Percentiles rank a stretch among this genome's conserved stretches.
These are phyloP conservation scores for Blepharisma stoltei DNA, from an alignment of 73 alveolate species.

Conservation along the genomic window DNA sequence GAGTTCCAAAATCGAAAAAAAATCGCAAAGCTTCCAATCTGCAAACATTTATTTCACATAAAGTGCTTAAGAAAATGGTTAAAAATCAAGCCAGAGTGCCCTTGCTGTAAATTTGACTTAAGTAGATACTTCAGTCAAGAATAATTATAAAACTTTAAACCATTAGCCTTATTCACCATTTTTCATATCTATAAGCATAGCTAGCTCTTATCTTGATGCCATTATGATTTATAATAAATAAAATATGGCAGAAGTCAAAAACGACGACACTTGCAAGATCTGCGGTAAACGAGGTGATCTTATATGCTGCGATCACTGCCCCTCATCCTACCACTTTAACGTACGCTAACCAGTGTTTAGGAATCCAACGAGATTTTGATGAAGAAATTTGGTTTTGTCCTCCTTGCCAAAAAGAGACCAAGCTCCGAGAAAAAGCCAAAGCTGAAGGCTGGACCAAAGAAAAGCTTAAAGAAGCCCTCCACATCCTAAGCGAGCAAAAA, in stretches of 20 bases:
- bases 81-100: too few relatives aligned
- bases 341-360: conserved; percentile 34
- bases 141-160: too few relatives aligned
- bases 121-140: too few relatives aligned
- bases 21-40: too few relatives aligned
- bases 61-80: too few relatives aligned
- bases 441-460: conserved; percentile 4
- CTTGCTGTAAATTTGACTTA: too few relatives aligned
- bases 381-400: conserved; percentile 21
- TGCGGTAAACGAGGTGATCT: conserved; percentile 28
- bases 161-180: too few relatives aligned
- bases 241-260: conserved; percentile 10
- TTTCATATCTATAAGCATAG: too few relatives aligned
- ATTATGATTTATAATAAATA: not conserved
- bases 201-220: too few relatives aligned
- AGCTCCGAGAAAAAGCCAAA: conserved; percentile 6
- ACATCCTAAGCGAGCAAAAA: not conserved
- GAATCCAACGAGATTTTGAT: conserved; percentile 15
- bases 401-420: conserved; percentile 19
- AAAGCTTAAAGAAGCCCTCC: conserved; percentile 10
- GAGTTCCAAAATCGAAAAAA: too few relatives aligned
- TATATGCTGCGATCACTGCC: conserved; percentile 16
- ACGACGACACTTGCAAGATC: conserved; percentile 22
- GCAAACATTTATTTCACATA: too few relatives aligned
- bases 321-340: conserved; percentile 23